These are phyloP conservation scores for Globisporangium spiculum DNA, from an alignment of 352 stramenopile genomes.

Conservation along the genomic window DNA sequence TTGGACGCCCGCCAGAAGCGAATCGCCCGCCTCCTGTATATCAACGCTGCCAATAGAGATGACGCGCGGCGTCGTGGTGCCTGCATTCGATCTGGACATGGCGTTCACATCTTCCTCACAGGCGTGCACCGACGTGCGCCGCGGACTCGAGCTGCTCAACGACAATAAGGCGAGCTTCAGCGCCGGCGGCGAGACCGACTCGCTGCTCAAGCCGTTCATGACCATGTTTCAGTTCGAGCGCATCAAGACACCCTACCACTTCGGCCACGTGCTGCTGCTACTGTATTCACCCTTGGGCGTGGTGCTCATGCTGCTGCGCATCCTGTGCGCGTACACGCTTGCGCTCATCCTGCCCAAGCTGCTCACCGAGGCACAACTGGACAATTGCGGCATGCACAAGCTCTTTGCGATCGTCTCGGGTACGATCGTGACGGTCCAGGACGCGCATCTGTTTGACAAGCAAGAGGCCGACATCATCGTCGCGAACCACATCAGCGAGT, in stretches of 20 bases:
- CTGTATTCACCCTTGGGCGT: conserved; percentile 60
- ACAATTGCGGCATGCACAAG: conserved; percentile 34
- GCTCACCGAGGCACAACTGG: conserved; percentile 46
- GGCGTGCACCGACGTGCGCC: conserved; percentile 23
- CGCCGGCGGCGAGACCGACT: conserved; percentile 29
- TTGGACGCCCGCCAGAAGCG: neutral
- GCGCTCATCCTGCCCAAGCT: conserved; percentile 43
- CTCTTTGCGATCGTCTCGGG: conserved; percentile 43
- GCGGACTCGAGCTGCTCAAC: conserved; percentile 29
- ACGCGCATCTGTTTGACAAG: conserved; percentile 34
- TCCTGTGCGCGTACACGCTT: conserved; percentile 33
- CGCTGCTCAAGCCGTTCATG: conserved; percentile 36
- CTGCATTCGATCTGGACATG: conserved; percentile 30
- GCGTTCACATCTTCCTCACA: conserved; percentile 18
- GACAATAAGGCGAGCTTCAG: conserved; percentile 22
- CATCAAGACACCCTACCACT: conserved; percentile 43
- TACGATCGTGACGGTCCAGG: conserved; percentile 39
- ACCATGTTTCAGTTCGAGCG: conserved; percentile 74
- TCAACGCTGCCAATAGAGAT: neutral
- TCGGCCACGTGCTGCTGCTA: conserved; percentile 44
- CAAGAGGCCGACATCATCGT: conserved; percentile 44
- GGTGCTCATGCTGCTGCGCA: conserved; percentile 41
- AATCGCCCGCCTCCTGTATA: neutral
- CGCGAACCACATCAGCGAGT: conserved; percentile 78
- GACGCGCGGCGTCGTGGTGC: conserved; percentile 9